phyloP scores from a whole-genome alignment of 202 grass and related monocot genomes.

The Setaria italica region DNA sequence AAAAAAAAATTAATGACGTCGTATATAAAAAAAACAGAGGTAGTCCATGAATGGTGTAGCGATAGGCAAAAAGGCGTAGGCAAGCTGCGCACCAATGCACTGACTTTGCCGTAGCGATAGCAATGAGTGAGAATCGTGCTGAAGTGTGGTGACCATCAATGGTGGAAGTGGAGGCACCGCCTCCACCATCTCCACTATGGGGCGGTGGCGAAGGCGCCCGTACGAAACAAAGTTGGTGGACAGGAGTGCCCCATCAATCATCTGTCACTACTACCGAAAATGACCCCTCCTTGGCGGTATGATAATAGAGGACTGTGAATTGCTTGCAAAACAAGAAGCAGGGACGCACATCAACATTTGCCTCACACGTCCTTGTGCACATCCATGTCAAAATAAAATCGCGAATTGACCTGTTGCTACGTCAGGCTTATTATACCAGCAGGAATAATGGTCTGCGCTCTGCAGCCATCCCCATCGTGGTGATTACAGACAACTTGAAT shows the following conservation, averaged over 20 bases:
- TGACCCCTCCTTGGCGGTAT: not conserved
- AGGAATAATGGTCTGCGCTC: not conserved
- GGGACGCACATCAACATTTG: not conserved
- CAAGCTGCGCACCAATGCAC: not conserved
- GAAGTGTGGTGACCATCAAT: slow-evolving; percentile 19
- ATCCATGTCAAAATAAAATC: not conserved
- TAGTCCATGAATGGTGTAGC: no score
- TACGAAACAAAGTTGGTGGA: not conserved
- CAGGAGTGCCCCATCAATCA: not conserved
- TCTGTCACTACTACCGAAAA: not conserved
- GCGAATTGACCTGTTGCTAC: not conserved
- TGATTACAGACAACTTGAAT: not conserved
- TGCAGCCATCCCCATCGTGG: not conserved
- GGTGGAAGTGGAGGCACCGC: slow-evolving; percentile 11
- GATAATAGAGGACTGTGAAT: not conserved
- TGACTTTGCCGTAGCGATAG: not conserved
- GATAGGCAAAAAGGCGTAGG: not conserved
- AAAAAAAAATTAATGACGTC: no score
- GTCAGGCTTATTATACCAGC: not conserved
- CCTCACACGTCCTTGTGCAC: not conserved
- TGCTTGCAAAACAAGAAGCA: not conserved
- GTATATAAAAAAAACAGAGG: no score
- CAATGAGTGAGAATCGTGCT: slow-evolving; percentile 3
- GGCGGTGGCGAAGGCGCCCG: not conserved
- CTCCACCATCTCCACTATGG: not conserved